Conservation (phyloP, 139 green algal species). For the Coelastrella sp. region DNA sequence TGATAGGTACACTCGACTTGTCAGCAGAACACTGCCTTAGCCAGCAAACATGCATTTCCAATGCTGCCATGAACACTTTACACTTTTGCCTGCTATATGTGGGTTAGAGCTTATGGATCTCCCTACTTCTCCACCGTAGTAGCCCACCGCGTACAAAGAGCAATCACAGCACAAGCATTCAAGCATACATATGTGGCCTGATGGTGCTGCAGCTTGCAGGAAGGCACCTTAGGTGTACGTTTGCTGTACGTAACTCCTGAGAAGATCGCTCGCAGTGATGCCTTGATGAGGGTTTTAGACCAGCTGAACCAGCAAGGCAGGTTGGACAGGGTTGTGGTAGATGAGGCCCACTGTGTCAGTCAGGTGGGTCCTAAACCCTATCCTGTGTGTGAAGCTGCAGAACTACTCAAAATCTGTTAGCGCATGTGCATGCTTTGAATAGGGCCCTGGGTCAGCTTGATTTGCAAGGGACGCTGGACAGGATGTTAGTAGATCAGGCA, state of each 20-base stretch:
- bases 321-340: constrained; percentile 80
- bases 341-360: constrained; percentile 95
- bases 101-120: not conserved
- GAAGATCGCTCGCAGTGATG: constrained; percentile 72
- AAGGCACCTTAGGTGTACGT: constrained; percentile 55
- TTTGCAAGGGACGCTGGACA: constrained; percentile 56
- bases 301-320: constrained; percentile 60
- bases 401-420: not conserved
- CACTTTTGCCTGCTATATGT: not conserved
- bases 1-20: no score
- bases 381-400: not conserved
- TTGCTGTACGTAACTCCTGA: constrained; percentile 82
- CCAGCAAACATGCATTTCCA: no score
- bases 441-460: not conserved
- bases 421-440: not conserved
- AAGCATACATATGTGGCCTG: not conserved
- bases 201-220: constrained; percentile 42
- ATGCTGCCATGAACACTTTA: no score
- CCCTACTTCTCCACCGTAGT: no score
- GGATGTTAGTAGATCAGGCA: constrained; percentile 88
- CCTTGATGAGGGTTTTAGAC: constrained; percentile 75
- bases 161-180: no score
- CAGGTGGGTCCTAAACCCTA: constrained; percentile 50
- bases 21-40: no score
- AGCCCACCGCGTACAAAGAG: no score